Percentiles rank a stretch among this genome's conserved stretches.
These are phyloP conservation scores for Reutealis trisperma DNA, from an alignment of 345 rosid species.

Conservation along the genomic window DNA sequence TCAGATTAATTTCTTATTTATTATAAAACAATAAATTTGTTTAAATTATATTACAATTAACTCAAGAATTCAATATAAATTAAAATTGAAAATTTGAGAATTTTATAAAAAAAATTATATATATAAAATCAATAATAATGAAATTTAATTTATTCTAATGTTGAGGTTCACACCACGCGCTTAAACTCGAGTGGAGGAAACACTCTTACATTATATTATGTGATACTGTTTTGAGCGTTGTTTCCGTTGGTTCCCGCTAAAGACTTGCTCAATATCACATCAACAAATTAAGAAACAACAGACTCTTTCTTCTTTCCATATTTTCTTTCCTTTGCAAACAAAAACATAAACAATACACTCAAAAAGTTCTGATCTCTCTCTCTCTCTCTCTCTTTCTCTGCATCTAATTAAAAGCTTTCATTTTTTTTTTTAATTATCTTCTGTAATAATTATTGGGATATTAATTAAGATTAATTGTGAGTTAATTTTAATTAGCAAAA, in stretches of 20 bases:
- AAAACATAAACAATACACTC: not conserved
- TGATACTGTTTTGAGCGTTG: conserved; percentile 1
- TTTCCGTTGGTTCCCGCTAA: conserved; percentile 36
- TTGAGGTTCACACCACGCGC: not conserved
- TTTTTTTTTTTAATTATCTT: not conserved
- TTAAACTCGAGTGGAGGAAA: not conserved
- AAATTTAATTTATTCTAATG: too few relatives aligned
- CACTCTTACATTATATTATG: too few relatives aligned
- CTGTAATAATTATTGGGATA: not conserved
- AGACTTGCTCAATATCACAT: conserved; percentile 35
- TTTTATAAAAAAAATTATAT: too few relatives aligned
- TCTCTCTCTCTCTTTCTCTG: not conserved
- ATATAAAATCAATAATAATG: too few relatives aligned
- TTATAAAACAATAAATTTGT: too few relatives aligned
- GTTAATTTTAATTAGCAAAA: not conserved
- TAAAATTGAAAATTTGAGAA: too few relatives aligned
- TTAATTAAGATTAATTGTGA: not conserved
- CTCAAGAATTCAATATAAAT: too few relatives aligned
- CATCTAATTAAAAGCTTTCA: not conserved
- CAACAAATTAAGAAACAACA: not conserved
- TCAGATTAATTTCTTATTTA: too few relatives aligned
- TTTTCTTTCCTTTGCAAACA: not conserved
- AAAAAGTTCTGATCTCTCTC: not conserved
- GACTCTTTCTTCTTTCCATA: not conserved
- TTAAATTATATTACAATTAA: too few relatives aligned